Percentiles rank a stretch among this genome's conserved stretches.
Evolutionary conservation across 176 grass and related monocot genomes (phyloP).

Genomic region (Bonia amplexicaulis): DNA sequence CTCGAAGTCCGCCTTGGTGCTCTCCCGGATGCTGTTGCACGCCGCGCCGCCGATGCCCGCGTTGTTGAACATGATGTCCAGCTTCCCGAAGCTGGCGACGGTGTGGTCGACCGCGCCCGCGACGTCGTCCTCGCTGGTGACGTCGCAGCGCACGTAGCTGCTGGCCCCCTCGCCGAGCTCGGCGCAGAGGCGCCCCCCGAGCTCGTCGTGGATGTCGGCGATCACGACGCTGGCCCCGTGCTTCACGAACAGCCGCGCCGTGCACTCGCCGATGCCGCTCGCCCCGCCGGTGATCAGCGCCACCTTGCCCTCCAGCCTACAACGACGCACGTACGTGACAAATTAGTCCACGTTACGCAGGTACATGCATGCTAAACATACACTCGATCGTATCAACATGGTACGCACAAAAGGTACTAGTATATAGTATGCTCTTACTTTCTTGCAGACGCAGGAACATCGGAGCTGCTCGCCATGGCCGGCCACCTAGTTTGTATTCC

Average conservation of each 20-base stretch:
- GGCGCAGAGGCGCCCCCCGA: constrained; percentile 11
- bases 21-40: constrained; percentile 43
- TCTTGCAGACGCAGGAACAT: constrained; percentile 16
- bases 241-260: constrained; percentile 43
- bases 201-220: constrained; percentile 49
- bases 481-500: background rate
- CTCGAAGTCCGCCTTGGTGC: constrained; percentile 48
- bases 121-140: constrained; percentile 39
- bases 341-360: background rate
- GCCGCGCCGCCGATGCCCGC: constrained; percentile 46
- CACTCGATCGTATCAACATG: too few species aligned
- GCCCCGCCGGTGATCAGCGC: constrained; percentile 58
- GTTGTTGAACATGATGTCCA: constrained; percentile 68
- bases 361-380: too few species aligned
- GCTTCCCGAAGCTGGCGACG: constrained; percentile 32
- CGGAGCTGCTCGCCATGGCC: constrained; percentile 21
- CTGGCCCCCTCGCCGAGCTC: constrained; percentile 5
- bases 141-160: constrained; percentile 49
- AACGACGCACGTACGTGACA: background rate
- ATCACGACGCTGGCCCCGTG: constrained; percentile 44
- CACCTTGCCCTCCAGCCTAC: constrained; percentile 53
- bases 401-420: too few species aligned
- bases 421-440: constrained; percentile 20
- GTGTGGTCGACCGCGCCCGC: constrained; percentile 36
- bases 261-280: constrained; percentile 51